Evolutionary conservation across 2,329 filamentous ascomycete genomes (phyloP).

Genomic region (Neospermospora avenae): DNA sequence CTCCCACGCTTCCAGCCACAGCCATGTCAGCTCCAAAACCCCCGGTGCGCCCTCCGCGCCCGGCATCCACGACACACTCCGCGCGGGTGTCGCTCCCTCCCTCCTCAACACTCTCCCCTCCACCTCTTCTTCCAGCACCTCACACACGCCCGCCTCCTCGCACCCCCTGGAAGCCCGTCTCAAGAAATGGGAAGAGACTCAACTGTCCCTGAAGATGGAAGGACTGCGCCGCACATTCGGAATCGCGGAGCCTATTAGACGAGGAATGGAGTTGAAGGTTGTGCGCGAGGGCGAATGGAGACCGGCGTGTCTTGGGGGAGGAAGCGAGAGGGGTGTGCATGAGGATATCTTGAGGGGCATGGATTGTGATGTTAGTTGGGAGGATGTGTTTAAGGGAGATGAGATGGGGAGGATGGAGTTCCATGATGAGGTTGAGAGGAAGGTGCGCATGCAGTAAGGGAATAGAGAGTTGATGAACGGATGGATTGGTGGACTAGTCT

Average conservation of each 20-base stretch:
- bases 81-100: constrained; percentile 71
- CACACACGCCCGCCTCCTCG: constrained; percentile 47
- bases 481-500: neutral
- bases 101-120: constrained; percentile 47
- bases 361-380: constrained; percentile 80
- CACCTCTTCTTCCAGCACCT: constrained; percentile 32
- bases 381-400: constrained; percentile 85
- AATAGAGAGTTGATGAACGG: constrained; percentile 2
- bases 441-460: constrained; percentile 66
- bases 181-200: constrained; percentile 83
- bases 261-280: constrained; percentile 94
- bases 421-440: constrained; percentile 92
- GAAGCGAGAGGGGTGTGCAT: constrained; percentile 57
- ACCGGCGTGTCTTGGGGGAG: constrained; percentile 63
- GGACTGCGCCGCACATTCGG: constrained; percentile 83
- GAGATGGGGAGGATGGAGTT: constrained; percentile 70
- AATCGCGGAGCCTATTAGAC: constrained; percentile 85
- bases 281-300: constrained; percentile 76
- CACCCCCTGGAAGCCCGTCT: constrained; percentile 94
- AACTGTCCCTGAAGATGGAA: constrained; percentile 85
- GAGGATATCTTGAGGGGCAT: constrained; percentile 82
- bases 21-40: constrained; percentile 54
- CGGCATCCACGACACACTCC: constrained; percentile 90
- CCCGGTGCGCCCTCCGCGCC: constrained; percentile 84
- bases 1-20: constrained; percentile 62